Percentiles rank a stretch among this genome's conserved stretches.
These are phyloP conservation scores for Mycena galericulata DNA, from an alignment of 768 basidiomycete species.

Conservation along the genomic window DNA sequence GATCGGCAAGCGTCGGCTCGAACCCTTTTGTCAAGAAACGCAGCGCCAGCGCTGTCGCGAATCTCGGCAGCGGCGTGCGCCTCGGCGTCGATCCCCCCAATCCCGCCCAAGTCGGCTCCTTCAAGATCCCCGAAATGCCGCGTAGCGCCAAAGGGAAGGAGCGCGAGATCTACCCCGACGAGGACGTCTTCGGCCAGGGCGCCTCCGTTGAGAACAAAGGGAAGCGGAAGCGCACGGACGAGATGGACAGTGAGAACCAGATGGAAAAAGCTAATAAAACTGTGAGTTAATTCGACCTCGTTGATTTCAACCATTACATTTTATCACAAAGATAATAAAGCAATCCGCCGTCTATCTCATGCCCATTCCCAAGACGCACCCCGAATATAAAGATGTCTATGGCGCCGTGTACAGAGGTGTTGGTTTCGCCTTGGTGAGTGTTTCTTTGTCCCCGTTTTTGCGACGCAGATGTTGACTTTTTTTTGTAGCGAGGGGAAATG, in stretches of 20 bases:
- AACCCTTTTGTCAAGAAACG: conserved; percentile 33
- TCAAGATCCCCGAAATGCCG: conserved; percentile 28
- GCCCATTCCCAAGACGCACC: conserved; percentile 56
- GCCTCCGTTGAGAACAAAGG: conserved; percentile 41
- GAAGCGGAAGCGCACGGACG: conserved; percentile 41
- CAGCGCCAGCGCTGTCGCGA: conserved; percentile 42
- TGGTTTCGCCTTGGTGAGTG: conserved; percentile 61
- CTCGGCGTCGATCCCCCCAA: conserved; percentile 35
- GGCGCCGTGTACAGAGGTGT: conserved; percentile 60
- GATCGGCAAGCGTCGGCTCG: conserved; percentile 28
- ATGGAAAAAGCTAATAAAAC: conserved; percentile 45
- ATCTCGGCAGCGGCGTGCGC: conserved; percentile 54
- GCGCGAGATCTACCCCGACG: conserved; percentile 31
- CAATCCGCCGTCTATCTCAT: conserved; percentile 55
- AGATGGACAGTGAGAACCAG: conserved; percentile 27
- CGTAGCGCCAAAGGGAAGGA: conserved; percentile 26
- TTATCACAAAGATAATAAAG: conserved; percentile 65
- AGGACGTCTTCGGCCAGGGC: conserved; percentile 46
- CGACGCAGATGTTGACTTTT: background rate
- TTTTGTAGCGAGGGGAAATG: conserved; percentile 55
- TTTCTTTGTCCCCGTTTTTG: background rate
- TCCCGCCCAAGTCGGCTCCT: background rate
- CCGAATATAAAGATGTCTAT: conserved; percentile 65
- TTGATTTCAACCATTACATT: conserved; percentile 2
- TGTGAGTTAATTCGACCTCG: conserved; percentile 50